Evolutionary conservation across 768 basidiomycete genomes (phyloP).

Genomic region (Mycena alexandri): DNA sequence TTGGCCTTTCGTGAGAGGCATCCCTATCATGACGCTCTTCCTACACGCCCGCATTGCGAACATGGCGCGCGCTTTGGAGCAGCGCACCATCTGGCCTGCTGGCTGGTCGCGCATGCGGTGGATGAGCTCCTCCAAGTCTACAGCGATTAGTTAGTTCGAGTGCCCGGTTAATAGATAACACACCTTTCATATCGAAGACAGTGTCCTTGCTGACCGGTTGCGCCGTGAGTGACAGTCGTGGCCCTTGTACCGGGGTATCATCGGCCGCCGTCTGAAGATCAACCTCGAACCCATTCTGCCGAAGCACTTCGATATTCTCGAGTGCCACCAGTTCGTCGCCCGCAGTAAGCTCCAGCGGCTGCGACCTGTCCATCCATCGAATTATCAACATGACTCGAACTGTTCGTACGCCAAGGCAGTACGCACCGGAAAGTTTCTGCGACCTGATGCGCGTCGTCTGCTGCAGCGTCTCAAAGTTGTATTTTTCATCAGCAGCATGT

Average conservation of each 20-base stretch:
- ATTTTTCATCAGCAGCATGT: slow-evolving; percentile 98
- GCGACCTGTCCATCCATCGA: slow-evolving; percentile 65
- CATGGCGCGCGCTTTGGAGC: slow-evolving; percentile 94
- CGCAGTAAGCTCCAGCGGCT: slow-evolving; percentile 84
- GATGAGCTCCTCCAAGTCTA: slow-evolving; percentile 94
- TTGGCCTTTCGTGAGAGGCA: slow-evolving; percentile 77
- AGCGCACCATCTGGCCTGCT: slow-evolving; percentile 86
- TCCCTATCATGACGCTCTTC: slow-evolving; percentile 97
- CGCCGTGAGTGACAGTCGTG: slow-evolving; percentile 75
- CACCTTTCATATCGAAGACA: slow-evolving; percentile 90
- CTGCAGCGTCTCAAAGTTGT: slow-evolving; percentile 96
- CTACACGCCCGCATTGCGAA: slow-evolving; percentile 97
- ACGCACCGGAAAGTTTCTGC: slow-evolving; percentile 85
- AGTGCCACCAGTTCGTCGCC: slow-evolving; percentile 89
- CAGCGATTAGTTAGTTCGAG: slow-evolving; percentile 1
- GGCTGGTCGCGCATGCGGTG: slow-evolving; percentile 86
- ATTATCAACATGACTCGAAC: no score
- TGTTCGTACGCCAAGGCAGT: not conserved
- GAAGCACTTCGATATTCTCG: slow-evolving; percentile 88
- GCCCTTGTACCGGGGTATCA: slow-evolving; percentile 53
- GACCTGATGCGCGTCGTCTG: slow-evolving; percentile 90
- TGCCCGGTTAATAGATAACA: slow-evolving; percentile 21
- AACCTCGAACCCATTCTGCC: slow-evolving; percentile 92
- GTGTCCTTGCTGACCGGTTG: slow-evolving; percentile 95
- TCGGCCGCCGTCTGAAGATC: slow-evolving; percentile 53